Base-by-base conservation (phyloP, 1,284 basidiomycete species). In the Pseudozyma sp. region DNA sequence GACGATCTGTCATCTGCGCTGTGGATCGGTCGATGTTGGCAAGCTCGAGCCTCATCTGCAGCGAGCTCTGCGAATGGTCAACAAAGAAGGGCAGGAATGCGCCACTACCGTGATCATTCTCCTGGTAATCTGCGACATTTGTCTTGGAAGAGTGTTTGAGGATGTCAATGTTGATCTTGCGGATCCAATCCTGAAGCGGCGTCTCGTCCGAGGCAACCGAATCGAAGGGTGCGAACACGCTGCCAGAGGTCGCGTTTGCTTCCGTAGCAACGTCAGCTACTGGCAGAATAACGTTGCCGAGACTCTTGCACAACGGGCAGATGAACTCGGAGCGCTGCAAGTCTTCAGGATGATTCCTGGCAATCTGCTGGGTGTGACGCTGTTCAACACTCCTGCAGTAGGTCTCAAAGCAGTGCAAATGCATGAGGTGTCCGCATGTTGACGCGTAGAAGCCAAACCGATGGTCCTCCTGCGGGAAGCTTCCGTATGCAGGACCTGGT, bases 341-440 rank as follows among this genome's bases (percentile, higher is more conserved):
- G 80, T 91, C 93, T 84, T 99, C 96, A 0, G 97, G 96, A 80
- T 98, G 96, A 78, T 96, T 95, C 38, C 97, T 89, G 8, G 94
- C 94, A 4, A 93, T 91, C 81, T 99, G 96, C 0, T 91, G 88
- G 5, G 92, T 90, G 85, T 99, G 97, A 16, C 96, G 90, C 73
- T 92, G 91, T 60, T 94, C 90, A 58, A 97, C 92, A 16, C 94
- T 94, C 3, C 90, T 86, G 77, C 90, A 94, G 85, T 99, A 99
- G 1, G 92, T 91, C 62, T 92, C 91, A 87, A 99, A 97, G 86
- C 97, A 99, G 44, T 91, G 90, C 68, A 96, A 87, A 86, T 99
- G 97, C 95, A 99, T 99, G 88, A 95, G 91, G 84, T 99, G 97
- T 40, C 92, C 94, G 86, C 96, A 99, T 31, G 95, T 92, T 3